Evolutionary conservation across 164 flowering plant genomes (phyloP).

Genomic region (Magnolia changhungtana): DNA sequence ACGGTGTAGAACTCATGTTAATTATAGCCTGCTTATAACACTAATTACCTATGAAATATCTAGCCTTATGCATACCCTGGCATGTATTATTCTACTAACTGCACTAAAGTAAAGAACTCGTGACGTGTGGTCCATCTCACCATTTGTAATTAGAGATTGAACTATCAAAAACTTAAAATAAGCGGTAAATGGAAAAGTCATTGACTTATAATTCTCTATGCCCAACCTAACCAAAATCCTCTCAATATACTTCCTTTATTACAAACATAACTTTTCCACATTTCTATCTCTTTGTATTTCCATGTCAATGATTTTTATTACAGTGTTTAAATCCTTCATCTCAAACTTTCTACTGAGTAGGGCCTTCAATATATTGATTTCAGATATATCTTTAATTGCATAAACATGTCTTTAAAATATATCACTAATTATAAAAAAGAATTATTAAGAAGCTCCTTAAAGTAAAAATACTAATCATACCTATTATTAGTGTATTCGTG

Average conservation of each 20-base stretch:
- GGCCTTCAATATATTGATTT: neutral
- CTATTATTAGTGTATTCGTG: neutral
- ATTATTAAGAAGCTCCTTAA: neutral
- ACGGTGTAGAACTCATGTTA: too few species aligned
- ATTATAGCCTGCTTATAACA: too few species aligned
- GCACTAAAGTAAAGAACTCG: too few species aligned
- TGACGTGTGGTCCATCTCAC: too few species aligned
- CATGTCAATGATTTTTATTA: neutral
- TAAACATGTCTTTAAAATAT: neutral
- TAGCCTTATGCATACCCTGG: too few species aligned
- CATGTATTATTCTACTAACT: too few species aligned
- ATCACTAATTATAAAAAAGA: neutral
- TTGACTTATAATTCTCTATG: neutral
- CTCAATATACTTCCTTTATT: neutral
- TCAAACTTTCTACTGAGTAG: neutral
- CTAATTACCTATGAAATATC: too few species aligned
- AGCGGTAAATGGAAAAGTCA: too few species aligned
- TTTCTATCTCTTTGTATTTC: neutral
- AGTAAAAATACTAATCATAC: neutral
- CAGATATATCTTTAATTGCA: neutral
- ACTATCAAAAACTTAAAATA: too few species aligned
- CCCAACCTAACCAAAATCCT: neutral
- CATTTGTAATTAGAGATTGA: too few species aligned
- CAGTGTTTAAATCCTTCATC: neutral
- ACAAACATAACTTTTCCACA: neutral